These are phyloP conservation scores for Diaporthe ampelina DNA, from an alignment of 2,329 filamentous ascomycete genomes.

Conservation along the genomic window DNA sequence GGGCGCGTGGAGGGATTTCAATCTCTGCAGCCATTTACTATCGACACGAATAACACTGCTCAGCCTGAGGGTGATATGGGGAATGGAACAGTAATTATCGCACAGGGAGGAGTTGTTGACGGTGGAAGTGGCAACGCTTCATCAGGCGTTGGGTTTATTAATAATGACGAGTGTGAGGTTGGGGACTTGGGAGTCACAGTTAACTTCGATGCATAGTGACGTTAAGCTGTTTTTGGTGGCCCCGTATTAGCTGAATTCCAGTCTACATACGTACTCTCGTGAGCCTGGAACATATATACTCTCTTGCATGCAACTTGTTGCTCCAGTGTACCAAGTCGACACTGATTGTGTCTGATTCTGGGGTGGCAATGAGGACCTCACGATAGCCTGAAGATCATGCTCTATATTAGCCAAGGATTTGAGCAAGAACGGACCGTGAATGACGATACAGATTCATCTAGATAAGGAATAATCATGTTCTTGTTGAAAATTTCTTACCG, in stretches of 20 bases:
- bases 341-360: too few relatives aligned
- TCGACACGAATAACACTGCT: conserved; percentile 29
- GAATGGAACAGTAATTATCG: conserved; percentile 13
- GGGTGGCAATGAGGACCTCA: too few relatives aligned
- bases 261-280: not conserved
- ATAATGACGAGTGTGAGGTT: not conserved
- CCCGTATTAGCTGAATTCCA: not conserved
- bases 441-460: too few relatives aligned
- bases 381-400: too few relatives aligned
- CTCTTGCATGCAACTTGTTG: too few relatives aligned
- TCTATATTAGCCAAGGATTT: too few relatives aligned
- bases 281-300: not conserved
- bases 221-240: not conserved
- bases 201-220: not conserved
- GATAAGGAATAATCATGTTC: too few relatives aligned
- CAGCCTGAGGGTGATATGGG: conserved; percentile 18
- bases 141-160: not conserved
- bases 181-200: too few relatives aligned
- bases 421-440: too few relatives aligned
- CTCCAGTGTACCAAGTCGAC: too few relatives aligned
- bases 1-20: conserved; percentile 36
- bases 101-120: conserved; percentile 13
- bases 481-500: too few relatives aligned
- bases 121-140: not conserved
- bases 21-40: conserved; percentile 35